Evolutionary conservation across 1,139 yeast genomes (phyloP).

Genomic region (Tardiomyces blankii): DNA sequence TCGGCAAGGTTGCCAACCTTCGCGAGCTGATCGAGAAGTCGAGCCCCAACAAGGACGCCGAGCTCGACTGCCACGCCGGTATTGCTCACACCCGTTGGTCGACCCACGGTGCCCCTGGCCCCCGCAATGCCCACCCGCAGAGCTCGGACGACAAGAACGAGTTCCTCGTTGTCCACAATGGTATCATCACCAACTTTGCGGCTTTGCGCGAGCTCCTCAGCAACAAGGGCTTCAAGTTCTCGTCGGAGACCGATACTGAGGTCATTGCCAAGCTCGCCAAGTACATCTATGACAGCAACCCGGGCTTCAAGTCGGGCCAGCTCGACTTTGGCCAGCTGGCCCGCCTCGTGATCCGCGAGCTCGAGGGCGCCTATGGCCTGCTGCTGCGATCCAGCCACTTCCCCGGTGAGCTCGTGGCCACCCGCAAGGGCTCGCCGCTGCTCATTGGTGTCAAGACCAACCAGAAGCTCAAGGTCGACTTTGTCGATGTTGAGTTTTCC

Average conservation of each 20-base stretch:
- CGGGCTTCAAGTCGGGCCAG: constrained; percentile 45
- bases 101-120: constrained; percentile 92
- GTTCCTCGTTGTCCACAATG: constrained; percentile 92
- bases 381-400: constrained; percentile 84
- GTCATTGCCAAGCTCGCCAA: constrained; percentile 93
- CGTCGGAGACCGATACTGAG: constrained; percentile 95
- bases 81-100: constrained; percentile 99
- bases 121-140: constrained; percentile 90
- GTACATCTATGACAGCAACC: constrained; percentile 76
- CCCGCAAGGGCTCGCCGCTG: constrained; percentile 96
- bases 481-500: constrained; percentile 96
- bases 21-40: constrained; percentile 48
- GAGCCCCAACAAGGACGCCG: constrained; percentile 42
- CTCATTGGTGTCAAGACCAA: constrained; percentile 96
- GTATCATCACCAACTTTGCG: constrained; percentile 92
- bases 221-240: constrained; percentile 73
- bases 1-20: constrained; percentile 83
- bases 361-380: constrained; percentile 97
- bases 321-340: constrained; percentile 87
- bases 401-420: constrained; percentile 94
- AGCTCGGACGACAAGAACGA: constrained; percentile 74
- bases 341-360: constrained; percentile 82
- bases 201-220: constrained; percentile 74
- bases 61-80: constrained; percentile 81
- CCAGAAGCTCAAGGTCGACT: constrained; percentile 89